Evolutionary conservation across 176 grass and related monocot genomes (phyloP), one percentile per base, ranked within the genome.

Genomic region (Zea luxurians): DNA sequence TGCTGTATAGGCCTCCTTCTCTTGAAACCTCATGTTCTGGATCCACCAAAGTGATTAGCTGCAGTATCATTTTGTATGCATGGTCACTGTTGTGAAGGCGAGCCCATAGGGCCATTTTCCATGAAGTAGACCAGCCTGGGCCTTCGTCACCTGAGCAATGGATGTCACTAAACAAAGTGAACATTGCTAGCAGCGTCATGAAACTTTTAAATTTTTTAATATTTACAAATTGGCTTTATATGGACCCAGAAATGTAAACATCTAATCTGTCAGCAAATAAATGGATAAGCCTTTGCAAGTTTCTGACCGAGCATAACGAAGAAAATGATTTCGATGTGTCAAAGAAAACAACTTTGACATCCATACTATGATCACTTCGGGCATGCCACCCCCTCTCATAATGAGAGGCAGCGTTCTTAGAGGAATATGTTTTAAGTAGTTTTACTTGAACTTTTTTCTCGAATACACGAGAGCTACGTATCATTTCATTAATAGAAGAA

Each of bases 1-100:
- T 97, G 85, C 95, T 94, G 77, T 97, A 97, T n/a, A 97, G 65
- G 48, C 95, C 95, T 86, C 95, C 95, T 90, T 97, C 91, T 43
- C 47, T 86, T 52, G 64, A 48, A 80, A 63, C 64, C 73, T 94
- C 89, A 18, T 94, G 85, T 68, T 87, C 68, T 48, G 91, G 91
- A 88, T 94, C 87, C 48, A 97, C 76, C 89, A 97, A 86, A 70
- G 73, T 89, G 64, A 97, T 92, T 54, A 97, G 66, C 70, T 84
- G 95, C 48, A 70, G 89, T 38, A 97, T 88, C 91, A 97, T 88
- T 80, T 78, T 90, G 78, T 97, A 94, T 64, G 95, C 91, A 79
- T 97, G 91, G 38, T 97, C 78, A 65, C 83, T 88, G 70, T 89
- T 94, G 76, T 62, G 91, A 86, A 97, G 77, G 70, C 53, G 86